phyloP scores from a whole-genome alignment of 2,329 filamentous ascomycete species.

The Phialophora expanda region DNA sequence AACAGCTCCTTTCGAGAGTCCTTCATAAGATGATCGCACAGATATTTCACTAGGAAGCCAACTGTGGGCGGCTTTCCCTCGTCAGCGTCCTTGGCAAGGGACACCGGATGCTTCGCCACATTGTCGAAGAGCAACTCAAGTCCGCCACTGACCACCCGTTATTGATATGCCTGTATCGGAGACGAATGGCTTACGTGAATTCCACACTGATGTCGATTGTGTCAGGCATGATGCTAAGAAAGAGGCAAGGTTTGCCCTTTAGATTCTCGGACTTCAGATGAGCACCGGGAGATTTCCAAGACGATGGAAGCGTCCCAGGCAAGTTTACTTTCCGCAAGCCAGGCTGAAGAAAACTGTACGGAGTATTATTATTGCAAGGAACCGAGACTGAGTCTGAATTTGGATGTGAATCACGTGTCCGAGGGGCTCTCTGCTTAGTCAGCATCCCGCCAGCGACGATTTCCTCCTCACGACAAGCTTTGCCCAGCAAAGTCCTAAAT shows the following conservation, averaged over 20 bases:
- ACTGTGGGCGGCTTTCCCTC: conserved; percentile 70
- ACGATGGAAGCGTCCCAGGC: not conserved
- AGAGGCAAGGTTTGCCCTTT: too few relatives aligned
- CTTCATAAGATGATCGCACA: conserved; percentile 82
- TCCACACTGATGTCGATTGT: conserved; percentile 71
- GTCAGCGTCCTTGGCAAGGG: conserved; percentile 61
- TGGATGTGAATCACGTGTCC: not conserved
- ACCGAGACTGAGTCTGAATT: not conserved
- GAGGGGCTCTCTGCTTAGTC: not conserved
- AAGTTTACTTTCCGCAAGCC: not conserved
- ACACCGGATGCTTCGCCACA: conserved; percentile 72
- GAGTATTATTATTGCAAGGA: not conserved
- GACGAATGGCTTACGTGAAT: conserved; percentile 64
- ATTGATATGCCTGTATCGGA: not conserved
- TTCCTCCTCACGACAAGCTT: not conserved
- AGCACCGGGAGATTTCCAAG: not conserved
- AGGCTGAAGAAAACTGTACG: not conserved
- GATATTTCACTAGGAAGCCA: conserved; percentile 75
- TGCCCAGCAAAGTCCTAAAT: not conserved
- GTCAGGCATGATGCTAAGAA: not conserved
- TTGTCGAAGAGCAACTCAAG: conserved; percentile 93
- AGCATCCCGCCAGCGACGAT: not conserved
- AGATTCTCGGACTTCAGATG: not conserved
- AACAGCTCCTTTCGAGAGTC: conserved; percentile 87
- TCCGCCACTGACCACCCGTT: conserved; percentile 68